These are phyloP conservation scores for Eimeria sp. DNA, from an alignment of 169 alveolate genomes.

Conservation along the genomic window DNA sequence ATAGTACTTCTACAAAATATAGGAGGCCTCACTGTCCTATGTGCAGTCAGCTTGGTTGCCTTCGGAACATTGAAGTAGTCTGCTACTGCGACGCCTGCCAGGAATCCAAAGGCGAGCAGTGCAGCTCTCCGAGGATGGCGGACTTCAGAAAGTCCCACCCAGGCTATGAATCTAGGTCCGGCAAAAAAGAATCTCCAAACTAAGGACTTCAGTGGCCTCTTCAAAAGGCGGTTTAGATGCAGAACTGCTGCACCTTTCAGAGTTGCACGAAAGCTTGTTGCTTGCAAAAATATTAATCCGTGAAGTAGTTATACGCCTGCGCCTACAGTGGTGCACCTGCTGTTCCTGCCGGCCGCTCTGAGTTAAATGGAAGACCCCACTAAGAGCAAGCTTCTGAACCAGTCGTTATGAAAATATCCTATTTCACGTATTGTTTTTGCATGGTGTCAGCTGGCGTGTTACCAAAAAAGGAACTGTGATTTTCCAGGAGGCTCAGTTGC, in stretches of 20 bases:
- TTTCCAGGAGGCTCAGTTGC: neutral
- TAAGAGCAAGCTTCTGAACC: neutral
- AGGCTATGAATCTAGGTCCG: slow-evolving; percentile 10
- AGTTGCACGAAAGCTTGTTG: neutral
- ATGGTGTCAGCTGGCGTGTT: neutral
- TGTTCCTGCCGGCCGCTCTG: neutral
- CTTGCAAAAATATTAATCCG: neutral
- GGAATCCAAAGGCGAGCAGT: slow-evolving; percentile 16
- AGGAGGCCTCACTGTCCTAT: slow-evolving; percentile 58
- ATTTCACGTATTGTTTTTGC: neutral
- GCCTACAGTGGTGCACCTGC: neutral
- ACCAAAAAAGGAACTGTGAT: neutral
- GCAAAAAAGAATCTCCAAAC: neutral
- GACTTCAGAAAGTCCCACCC: slow-evolving; percentile 69
- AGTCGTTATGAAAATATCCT: neutral
- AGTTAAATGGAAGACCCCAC: neutral
- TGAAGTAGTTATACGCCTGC: neutral
- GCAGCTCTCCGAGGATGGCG: slow-evolving; percentile 69
- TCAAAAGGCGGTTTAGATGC: neutral
- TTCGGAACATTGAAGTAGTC: slow-evolving; percentile 49
- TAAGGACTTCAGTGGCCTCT: neutral
- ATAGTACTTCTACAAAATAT: neutral
- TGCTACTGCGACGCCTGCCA: slow-evolving; percentile 75
- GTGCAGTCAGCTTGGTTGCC: slow-evolving; percentile 72
- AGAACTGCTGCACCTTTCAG: neutral